A percentile compares a stretch with the other conserved stretches of the same genome.
These are phyloP conservation scores for Nadsonia fulvescens DNA, from an alignment of 805 yeast species.

Conservation along the genomic window DNA sequence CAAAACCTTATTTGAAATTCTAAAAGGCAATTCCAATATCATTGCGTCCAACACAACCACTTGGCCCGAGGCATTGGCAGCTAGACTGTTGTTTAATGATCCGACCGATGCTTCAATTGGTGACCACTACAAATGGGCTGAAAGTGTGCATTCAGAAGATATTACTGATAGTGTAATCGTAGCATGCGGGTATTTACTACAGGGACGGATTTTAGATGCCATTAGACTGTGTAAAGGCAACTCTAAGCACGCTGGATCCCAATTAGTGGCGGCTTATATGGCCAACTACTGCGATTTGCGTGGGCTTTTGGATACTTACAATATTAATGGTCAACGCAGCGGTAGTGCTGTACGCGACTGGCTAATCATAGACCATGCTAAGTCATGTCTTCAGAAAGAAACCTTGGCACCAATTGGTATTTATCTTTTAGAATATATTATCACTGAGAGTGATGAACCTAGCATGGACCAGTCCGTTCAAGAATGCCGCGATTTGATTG, in stretches of 20 bases:
- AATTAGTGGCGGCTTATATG: slow-evolving; percentile 15
- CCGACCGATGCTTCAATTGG: slow-evolving; percentile 13
- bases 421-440: slow-evolving; percentile 11
- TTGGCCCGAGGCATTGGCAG: slow-evolving; percentile 19
- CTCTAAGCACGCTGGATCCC: slow-evolving; percentile 13
- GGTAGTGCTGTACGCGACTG: too few relatives aligned
- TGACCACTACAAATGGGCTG: slow-evolving; percentile 14
- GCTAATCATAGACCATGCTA: slow-evolving; percentile 13
- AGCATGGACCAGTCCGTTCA: too few relatives aligned
- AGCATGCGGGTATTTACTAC: slow-evolving; percentile 15
- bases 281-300: slow-evolving; percentile 15
- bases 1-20: slow-evolving; percentile 11
- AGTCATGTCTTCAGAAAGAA: slow-evolving; percentile 10
- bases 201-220: slow-evolving; percentile 13
- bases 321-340: too few relatives aligned
- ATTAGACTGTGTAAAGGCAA: too few relatives aligned
- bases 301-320: slow-evolving; percentile 15
- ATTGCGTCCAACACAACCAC: slow-evolving; percentile 11
- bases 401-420: slow-evolving; percentile 13
- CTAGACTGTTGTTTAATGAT: slow-evolving; percentile 15
- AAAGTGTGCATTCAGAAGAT: slow-evolving; percentile 12
- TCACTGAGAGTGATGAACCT: too few relatives aligned
- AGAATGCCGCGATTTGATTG: slow-evolving; percentile 9
- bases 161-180: slow-evolving; percentile 13
- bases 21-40: slow-evolving; percentile 15